Evolutionary conservation across 148 eudicot species (phyloP), one percentile per base, ranked within the genome.

Genomic region (Rhododendron ferrugineum): DNA sequence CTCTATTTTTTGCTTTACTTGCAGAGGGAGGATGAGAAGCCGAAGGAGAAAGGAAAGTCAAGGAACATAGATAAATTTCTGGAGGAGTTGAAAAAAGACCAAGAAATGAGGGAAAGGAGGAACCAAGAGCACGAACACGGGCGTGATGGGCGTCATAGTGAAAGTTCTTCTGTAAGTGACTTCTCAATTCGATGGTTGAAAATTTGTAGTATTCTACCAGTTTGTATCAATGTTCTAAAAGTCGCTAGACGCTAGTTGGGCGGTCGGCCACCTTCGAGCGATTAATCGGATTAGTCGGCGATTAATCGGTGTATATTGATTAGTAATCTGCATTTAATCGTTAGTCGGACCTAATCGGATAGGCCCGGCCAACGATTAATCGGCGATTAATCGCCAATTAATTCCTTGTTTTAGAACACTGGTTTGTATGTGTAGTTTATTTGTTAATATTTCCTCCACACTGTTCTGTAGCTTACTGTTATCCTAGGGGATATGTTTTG

Each of bases 81-180:
- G 98, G 99, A 95, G 89, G 99, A 97, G 91, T 74, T 97, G 87
- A 97, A 97, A 89, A 95, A 90, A 26, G 98, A 93, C 87, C 99
- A 97, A 84, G 99, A 97, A 88, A 78, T 95, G 96, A 94, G 98
- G 90, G 98, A 97, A 86, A 95, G 92, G 89, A 89, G 96, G 83
- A 94, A 94, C 86, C 99, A 94, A 88, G 97, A 94, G 23, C 94
- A 94, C 72, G 97, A 94, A 77, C 86, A 85, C 76, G 88, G 91
- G 92, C 98, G 94, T 82, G 98, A 94, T 91, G 93, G 94, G 58
- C 96, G 94, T 56, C 92, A 74, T 82, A 91, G 83, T 84, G 99
- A 94, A 88, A 91, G 83, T 84, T 86, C 94, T 86, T 64, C 89
- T 87, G 99, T 97, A 82, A 90, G 94, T 84, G 40, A 14, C 80